Base-by-base conservation (phyloP, 805 yeast genomes). In the Candida piceae region DNA sequence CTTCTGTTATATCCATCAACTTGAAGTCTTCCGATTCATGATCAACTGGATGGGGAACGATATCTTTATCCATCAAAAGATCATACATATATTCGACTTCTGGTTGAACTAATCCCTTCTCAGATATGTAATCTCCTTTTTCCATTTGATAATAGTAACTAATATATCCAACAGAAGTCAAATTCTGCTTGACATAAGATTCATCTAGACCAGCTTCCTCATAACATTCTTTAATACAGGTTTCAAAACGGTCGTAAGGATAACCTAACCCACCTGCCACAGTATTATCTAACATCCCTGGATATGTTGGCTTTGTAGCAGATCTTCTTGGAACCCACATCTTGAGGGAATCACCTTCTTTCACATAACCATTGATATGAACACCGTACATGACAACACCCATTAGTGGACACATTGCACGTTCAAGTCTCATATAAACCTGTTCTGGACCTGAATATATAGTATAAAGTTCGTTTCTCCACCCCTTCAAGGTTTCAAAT, bases 221-320 rank as follows among this genome's bases (percentile, higher is more conserved):
- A 41, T 67, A 69, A 50, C 95, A 78, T 57, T 93, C 98, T 55
- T 93, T 93, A 15, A 84, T 47, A 3, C 80, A 76, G 0, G 97
- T 90, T 31, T 86, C 95, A 52, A 67, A 62, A 3, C 78, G 64
- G 0, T 88, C 86, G 46, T 75, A 67, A 0, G 95, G 96, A 56
- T 80, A 70, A 0, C 95, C 96, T 4, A 93, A 52, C 0, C 98
- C 98, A 1, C 98, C 98, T 0, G 96, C 98, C 6, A 93, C 84
- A 1, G 95, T 87, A 57, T 89, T 90, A 57, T 93, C 98, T 26
- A 89, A 70, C 84, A 77, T 82, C 0, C 84, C 83, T 0, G 98
- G 97, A 63, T 76, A 90, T 0, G 98, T 93, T 13, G 81, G 81
- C 57, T 93, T 93, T 2, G 78, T 70, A 5, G 66, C 57, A 0